Conservation (phyloP, 441 rosid species). For the Bruguiera hainesii region DNA sequence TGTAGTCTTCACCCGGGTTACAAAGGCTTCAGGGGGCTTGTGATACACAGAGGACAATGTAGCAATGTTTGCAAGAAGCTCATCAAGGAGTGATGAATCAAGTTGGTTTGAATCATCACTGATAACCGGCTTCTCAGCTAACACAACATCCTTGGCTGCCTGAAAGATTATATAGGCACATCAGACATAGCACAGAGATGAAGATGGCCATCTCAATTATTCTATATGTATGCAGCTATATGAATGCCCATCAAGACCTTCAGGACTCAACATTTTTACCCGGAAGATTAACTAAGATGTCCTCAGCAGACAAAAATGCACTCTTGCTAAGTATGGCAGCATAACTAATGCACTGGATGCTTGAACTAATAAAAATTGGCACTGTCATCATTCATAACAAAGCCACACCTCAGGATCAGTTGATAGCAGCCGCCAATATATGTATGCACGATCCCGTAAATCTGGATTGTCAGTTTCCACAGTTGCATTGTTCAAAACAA, state of each 20-base stretch:
- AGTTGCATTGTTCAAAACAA: constrained; percentile 92
- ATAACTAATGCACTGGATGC: neutral
- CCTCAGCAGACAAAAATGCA: neutral
- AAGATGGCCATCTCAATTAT: neutral
- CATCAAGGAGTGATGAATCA: constrained; percentile 87
- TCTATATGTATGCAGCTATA: neutral
- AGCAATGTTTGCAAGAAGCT: constrained; percentile 92
- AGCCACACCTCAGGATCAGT: constrained; percentile 90
- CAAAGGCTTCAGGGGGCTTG: constrained; percentile 91
- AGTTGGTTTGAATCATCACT: constrained; percentile 94
- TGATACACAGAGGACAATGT: constrained; percentile 96
- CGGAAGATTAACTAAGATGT: neutral
- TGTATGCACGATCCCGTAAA: constrained; percentile 93
- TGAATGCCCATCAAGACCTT: neutral
- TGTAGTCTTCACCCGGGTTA: constrained; percentile 81
- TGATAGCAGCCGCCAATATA: constrained; percentile 93
- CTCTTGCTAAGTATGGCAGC: constrained; percentile 1
- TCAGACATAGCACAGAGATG: constrained; percentile 11
- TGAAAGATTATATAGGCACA: constrained; percentile 28
- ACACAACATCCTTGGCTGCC: constrained; percentile 98
- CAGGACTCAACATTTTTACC: neutral
- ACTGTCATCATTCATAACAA: constrained; percentile 7
- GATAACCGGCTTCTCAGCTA: constrained; percentile 98
- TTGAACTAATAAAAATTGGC: neutral
- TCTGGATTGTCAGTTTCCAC: constrained; percentile 98